Evolutionary conservation across 345 rosid genomes (phyloP).

Genomic region (Eucalyptus marginata): DNA sequence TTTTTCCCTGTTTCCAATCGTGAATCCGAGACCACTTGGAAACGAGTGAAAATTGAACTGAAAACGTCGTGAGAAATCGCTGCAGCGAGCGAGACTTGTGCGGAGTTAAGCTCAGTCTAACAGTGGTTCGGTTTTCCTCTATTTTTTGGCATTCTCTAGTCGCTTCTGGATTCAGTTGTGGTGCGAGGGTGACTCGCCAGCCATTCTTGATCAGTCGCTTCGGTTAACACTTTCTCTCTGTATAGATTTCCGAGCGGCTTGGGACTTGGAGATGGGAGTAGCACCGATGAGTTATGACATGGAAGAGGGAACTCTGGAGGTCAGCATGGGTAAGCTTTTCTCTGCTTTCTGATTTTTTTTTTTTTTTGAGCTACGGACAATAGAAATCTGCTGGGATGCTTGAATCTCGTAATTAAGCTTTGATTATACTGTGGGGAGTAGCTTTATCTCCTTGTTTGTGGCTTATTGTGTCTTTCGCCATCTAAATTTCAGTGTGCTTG

Average conservation of each 20-base stretch:
- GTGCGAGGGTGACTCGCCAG: not conserved
- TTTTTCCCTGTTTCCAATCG: too few relatives aligned
- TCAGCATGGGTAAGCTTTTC: constrained; percentile 68
- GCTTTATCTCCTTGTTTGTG: not conserved
- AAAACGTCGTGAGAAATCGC: not conserved
- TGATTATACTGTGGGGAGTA: not conserved
- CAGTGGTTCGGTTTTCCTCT: not conserved
- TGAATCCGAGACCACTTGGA: too few relatives aligned
- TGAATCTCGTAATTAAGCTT: not conserved
- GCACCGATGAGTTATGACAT: constrained; percentile 15
- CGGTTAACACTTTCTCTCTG: not conserved
- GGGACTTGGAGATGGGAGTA: constrained; percentile 29
- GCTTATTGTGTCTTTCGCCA: not conserved
- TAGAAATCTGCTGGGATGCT: not conserved
- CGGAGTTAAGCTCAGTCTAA: not conserved
- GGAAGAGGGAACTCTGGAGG: constrained; percentile 72
- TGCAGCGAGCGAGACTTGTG: not conserved
- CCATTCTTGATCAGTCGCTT: not conserved
- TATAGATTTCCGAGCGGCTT: not conserved
- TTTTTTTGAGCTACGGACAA: not conserved
- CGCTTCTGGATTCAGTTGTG: not conserved
- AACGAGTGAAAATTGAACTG: too few relatives aligned
- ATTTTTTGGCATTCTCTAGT: not conserved
- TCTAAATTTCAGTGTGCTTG: not conserved
- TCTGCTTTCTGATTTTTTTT: not conserved